Base-by-base conservation (phyloP, 768 basidiomycete genomes). In the Amanita phalloides region DNA sequence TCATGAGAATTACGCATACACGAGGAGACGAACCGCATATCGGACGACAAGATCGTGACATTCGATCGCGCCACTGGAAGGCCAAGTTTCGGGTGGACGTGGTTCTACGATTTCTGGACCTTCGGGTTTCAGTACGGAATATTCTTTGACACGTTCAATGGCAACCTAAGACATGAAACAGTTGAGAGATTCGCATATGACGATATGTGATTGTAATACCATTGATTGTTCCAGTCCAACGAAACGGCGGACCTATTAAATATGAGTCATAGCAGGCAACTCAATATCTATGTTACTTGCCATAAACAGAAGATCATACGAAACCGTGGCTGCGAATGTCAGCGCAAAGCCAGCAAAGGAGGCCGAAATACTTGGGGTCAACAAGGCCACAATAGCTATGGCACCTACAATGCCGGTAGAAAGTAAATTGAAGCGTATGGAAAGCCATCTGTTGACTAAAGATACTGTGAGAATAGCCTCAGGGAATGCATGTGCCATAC, bases 161-260 rank as follows among this genome's bases (percentile, higher is more conserved):
- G 88, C 84, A 57, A 90, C 86, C 86, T 87, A 50, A 13, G 45
- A 20, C 25, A 49, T 7, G 28, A 36, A 10, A 33, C 33, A 46
- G 33, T 35, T 30, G 41, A 35, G 17, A 45, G 14, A 25, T 33
- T 33, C 33, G 6, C 43, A 20, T 48, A 25, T 20, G 26, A 7
- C 13, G 17, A 5, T 23, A 14, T 21, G n/a, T 10, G 17, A 26
- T 10, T 10, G 1, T 6, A 47, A 54, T 53, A 89, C 92, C 90
- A 96, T 92, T 10, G 86, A 86, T 65, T 96, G 92, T 61, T 96
- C 91, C 17, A 95, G 70, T 17, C 86, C 81, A 26, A 94, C 90
- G 56, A 90, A 91, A 42, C 89, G 77, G 47, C 88, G 78, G 45
- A 90, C 82, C 72, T 75, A 51, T 21, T 49, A 17, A 37, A 49